A percentile compares a stretch with the other conserved stretches of the same genome.
These are phyloP conservation scores for Boletus pseudo-olivaceus DNA, from an alignment of 768 basidiomycete genomes.

Conservation along the genomic window DNA sequence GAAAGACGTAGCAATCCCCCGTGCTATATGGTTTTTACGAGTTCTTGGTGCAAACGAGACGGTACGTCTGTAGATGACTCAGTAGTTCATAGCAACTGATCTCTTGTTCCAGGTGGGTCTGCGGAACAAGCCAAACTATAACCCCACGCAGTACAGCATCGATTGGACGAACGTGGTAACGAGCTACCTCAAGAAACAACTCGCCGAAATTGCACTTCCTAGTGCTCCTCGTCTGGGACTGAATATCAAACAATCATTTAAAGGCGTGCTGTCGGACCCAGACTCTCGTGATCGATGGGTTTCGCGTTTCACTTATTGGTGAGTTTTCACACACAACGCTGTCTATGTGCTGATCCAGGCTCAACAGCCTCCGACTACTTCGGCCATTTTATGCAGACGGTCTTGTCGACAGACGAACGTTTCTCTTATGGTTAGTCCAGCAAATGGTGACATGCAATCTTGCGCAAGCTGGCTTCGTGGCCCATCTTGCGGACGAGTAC, in stretches of 20 bases:
- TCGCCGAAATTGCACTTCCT: conserved; percentile 74
- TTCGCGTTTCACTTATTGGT: conserved; percentile 79
- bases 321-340: conserved; percentile 6
- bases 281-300: conserved; percentile 75
- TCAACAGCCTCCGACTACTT: conserved; percentile 59
- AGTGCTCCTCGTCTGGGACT: conserved; percentile 71
- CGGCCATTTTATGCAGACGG: conserved; percentile 78
- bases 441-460: conserved; percentile 76
- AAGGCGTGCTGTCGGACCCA: conserved; percentile 69
- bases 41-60: conserved; percentile 88
- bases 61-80: conserved; percentile 34
- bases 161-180: conserved; percentile 85
- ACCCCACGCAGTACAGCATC: conserved; percentile 77
- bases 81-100: background rate
- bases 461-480: conserved; percentile 76
- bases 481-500: conserved; percentile 76
- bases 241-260: conserved; percentile 83
- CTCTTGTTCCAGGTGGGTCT: conserved; percentile 53
- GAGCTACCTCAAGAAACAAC: conserved; percentile 77
- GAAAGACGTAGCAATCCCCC: conserved; percentile 71
- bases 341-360: background rate
- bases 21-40: conserved; percentile 85
- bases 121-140: conserved; percentile 75
- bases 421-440: conserved; percentile 75
- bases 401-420: conserved; percentile 73